These are phyloP conservation scores for Dendrocalamus sinicus DNA, from an alignment of 176 grass and related monocot species.

Conservation along the genomic window DNA sequence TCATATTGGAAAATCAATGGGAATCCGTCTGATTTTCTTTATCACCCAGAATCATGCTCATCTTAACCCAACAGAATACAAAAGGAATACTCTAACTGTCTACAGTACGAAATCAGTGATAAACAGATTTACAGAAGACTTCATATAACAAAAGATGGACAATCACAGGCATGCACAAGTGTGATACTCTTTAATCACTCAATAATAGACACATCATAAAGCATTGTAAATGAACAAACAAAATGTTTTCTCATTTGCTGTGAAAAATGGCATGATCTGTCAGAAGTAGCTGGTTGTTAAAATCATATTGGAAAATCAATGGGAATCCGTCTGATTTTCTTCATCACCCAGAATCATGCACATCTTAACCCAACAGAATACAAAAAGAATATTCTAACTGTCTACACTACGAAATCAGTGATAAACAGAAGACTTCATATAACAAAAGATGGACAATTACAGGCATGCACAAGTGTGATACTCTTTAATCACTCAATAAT, in stretches of 20 bases:
- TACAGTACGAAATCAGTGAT: not conserved
- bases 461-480: not conserved
- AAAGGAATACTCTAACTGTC: not conserved
- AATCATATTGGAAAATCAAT: conserved; percentile 42
- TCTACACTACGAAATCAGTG: not conserved
- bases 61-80: not conserved
- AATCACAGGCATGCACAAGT: not conserved
- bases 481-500: too few relatives aligned
- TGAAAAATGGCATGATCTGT: conserved; percentile 1
- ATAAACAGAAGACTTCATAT: too few relatives aligned
- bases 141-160: not conserved
- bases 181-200: not conserved
- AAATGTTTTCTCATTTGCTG: not conserved
- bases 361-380: not conserved
- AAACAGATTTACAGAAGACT: too few relatives aligned
- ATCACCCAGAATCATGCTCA: conserved; percentile 47
- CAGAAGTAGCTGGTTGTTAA: conserved; percentile 54
- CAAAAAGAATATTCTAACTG: not conserved
- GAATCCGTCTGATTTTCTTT: conserved; percentile 68
- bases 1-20: conserved; percentile 48
- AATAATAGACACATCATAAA: not conserved
- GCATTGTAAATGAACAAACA: not conserved
- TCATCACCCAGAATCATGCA: conserved; percentile 44
- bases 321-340: conserved; percentile 64
- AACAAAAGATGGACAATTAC: not conserved